Base-by-base conservation (phyloP, 345 rosid species). In the Cardamine chenopodiifolia region DNA sequence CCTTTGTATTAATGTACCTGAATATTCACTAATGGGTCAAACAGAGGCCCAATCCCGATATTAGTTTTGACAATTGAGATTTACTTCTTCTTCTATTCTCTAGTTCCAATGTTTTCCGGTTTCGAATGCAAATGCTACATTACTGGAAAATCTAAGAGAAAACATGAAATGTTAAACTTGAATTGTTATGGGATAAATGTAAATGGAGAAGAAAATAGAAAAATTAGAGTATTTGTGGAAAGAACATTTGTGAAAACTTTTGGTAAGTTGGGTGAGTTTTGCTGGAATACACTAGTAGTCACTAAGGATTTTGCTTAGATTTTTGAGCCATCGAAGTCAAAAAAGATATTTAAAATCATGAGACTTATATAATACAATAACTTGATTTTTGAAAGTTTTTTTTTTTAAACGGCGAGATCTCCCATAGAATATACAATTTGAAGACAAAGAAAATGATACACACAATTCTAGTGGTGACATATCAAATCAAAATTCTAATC, bases 281-380 rank as follows among this genome's bases (percentile, higher is more conserved):
- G 73, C 73, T 75, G 73, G 67, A 49, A 50, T 12, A 67, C 78
- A 75, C 74, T 40, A 29, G 39, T 52, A 39, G 47, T 29, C 5
- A 62, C 64, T 52, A 39, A 39, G 47, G 44, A 52, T 42, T 69
- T 68, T 31, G 69, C 79, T 68, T 75, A 68, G 74, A 52, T 68
- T 61, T 63, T 52, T 61, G 74, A 62, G 70, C 79, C 69, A 60
- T 58, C 14, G 11, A 39, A 60, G 42, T 35, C n/a, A 28, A 58
- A 66, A 6, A 3, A 34, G n/a, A 48, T 57, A 66, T 19, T 50
- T 11, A 52, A 49, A 71, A 31, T 61, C 32, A 62, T 39, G 40
- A 48, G 4, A 17, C n/a, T 54, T 54, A 54, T 50, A 62, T 26
- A 8, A 40, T 42, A 40, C 47, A 28, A 37, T 64, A 31, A 28